phyloP scores from a whole-genome alignment of 208 protist genomes.

The Jaenimonas drosophilae region DNA sequence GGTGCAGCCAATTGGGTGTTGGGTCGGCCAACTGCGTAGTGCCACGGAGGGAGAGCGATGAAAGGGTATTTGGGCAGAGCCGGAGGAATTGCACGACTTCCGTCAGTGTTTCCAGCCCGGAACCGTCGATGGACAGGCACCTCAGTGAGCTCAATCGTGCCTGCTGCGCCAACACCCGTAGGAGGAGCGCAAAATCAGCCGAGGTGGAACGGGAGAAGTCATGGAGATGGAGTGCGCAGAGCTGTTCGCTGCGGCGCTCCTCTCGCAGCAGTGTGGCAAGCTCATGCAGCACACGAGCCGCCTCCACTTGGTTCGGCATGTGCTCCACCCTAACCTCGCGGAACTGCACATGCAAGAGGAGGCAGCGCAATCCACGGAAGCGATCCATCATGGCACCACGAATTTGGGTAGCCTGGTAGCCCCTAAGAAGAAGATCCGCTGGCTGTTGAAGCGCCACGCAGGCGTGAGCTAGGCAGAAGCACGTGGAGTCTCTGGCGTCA shows the following conservation, averaged over 20 bases:
- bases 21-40: conserved; percentile 21
- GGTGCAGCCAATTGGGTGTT: conserved; percentile 16
- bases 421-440: conserved; percentile 21
- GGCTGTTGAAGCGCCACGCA: conserved; percentile 23
- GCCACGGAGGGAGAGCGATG: conserved; percentile 31
- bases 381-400: conserved; percentile 19
- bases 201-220: too few species aligned
- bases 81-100: conserved; percentile 15
- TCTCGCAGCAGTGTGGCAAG: conserved; percentile 17
- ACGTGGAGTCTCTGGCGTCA: conserved; percentile 40
- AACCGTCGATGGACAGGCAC: conserved; percentile 20
- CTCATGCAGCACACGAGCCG: conserved; percentile 28
- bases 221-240: too few species aligned
- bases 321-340: conserved; percentile 21
- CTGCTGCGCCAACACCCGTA: too few species aligned
- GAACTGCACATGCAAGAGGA: conserved; percentile 34
- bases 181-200: too few species aligned
- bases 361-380: conserved; percentile 41
- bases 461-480: conserved; percentile 47
- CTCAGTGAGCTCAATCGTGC: too few species aligned
- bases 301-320: conserved; percentile 24
- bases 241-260: too few species aligned
- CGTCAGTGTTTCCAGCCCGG: conserved; percentile 13
- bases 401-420: conserved; percentile 36
- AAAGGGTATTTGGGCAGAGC: too few species aligned